Percentiles rank a stretch among this genome's conserved stretches.
Conservation (phyloP, 2,329 filamentous ascomycete species). For the Beauveria brongniartii region DNA sequence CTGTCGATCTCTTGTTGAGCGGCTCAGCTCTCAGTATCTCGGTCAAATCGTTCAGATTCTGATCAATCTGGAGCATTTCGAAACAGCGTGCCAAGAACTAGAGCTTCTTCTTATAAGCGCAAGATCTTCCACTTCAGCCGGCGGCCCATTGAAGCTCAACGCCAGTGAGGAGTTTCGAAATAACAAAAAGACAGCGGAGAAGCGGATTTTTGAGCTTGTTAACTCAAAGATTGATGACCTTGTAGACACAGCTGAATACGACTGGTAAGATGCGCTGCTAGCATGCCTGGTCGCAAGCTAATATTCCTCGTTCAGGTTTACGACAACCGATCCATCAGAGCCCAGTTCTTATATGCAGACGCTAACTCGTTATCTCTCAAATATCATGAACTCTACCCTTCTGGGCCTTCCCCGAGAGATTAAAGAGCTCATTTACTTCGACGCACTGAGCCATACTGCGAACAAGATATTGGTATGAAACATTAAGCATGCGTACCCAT, state of each 20-base stretch:
- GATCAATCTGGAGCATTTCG: conserved; percentile 96
- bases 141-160: conserved; percentile 68
- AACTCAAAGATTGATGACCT: conserved; percentile 98
- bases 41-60: conserved; percentile 98
- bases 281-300: background rate
- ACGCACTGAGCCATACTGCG: conserved; percentile 84
- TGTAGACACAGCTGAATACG: conserved; percentile 93
- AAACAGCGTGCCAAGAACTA: conserved; percentile 82
- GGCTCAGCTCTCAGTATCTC: conserved; percentile 83
- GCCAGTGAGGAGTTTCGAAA: conserved; percentile 81
- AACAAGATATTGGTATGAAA: conserved; percentile 66
- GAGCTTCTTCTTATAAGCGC: conserved; percentile 80
- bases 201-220: conserved; percentile 95
- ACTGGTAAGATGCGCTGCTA: conserved; percentile 52
- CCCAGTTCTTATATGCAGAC: conserved; percentile 95
- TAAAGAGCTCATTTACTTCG: conserved; percentile 96
- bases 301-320: conserved; percentile 32
- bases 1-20: conserved; percentile 80
- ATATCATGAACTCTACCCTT: conserved; percentile 93
- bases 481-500: conserved; percentile 17
- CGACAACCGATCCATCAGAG: conserved; percentile 53
- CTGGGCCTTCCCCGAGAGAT: conserved; percentile 91
- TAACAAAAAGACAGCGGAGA: conserved; percentile 93
- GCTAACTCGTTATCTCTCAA: conserved; percentile 82
- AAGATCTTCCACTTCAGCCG: conserved; percentile 71